Evolutionary conservation across 257 asterid genomes (phyloP).

Genomic region (Solanum appendiculatum): DNA sequence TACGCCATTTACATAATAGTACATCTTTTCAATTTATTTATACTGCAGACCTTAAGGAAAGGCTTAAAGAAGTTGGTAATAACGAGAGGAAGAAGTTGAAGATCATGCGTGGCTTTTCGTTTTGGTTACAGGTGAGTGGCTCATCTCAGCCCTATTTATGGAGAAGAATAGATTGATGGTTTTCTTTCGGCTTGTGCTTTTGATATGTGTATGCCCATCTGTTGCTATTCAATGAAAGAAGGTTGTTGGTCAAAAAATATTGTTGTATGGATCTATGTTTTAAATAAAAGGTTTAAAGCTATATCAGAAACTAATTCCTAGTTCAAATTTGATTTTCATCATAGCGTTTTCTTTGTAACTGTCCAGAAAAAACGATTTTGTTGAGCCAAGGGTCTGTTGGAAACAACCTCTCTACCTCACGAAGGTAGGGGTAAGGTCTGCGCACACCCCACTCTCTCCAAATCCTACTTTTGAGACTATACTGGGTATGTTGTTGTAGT

Average conservation of each 20-base stretch:
- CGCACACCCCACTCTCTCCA: neutral
- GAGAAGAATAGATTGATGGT: neutral
- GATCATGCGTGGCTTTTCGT: constrained; percentile 22
- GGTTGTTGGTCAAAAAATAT: neutral
- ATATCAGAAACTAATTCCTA: neutral
- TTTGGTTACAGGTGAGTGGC: constrained; percentile 19
- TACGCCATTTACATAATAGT: neutral
- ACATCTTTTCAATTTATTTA: neutral
- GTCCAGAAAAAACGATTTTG: rapidly evolving
- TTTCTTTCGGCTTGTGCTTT: neutral
- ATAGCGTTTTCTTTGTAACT: neutral
- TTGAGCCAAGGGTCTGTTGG: neutral
- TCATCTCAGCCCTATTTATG: neutral
- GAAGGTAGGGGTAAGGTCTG: neutral
- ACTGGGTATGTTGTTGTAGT: neutral
- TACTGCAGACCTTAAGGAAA: constrained; percentile 7
- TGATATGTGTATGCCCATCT: neutral
- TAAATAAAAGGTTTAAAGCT: neutral
- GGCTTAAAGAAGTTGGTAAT: neutral
- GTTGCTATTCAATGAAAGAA: neutral
- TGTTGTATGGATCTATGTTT: neutral
- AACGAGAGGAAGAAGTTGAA: constrained; percentile 10
- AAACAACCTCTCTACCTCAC: neutral
- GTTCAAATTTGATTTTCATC: neutral
- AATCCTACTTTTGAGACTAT: neutral